Percentiles rank a stretch among this genome's conserved stretches.
These are phyloP conservation scores for Leccinum barrowsii DNA, from an alignment of 768 basidiomycete species.

Conservation along the genomic window DNA sequence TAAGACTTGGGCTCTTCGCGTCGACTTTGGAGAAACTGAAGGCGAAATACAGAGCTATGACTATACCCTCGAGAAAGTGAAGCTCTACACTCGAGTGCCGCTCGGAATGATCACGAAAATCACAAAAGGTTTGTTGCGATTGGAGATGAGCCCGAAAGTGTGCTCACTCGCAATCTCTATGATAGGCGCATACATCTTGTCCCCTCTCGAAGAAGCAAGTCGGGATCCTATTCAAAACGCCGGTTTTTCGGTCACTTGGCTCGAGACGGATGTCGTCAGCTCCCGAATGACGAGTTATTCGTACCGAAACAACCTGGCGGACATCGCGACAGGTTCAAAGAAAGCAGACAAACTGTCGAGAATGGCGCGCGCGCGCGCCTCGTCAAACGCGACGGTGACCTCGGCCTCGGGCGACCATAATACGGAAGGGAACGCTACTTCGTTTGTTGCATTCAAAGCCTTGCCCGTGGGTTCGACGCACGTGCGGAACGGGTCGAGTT, in stretches of 20 bases:
- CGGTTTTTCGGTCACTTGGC: constrained; percentile 84
- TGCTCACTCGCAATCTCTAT: neutral
- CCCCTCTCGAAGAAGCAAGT: constrained; percentile 88
- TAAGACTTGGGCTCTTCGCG: constrained; percentile 36
- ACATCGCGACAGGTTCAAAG: constrained; percentile 10
- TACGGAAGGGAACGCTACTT: constrained; percentile 35
- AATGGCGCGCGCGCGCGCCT: constrained; percentile 20
- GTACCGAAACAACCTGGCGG: constrained; percentile 61
- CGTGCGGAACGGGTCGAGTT: constrained; percentile 39
- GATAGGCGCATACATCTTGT: constrained; percentile 91
- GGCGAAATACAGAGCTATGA: constrained; percentile 70
- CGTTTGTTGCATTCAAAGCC: constrained; percentile 76
- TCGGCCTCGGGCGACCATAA: constrained; percentile 26
- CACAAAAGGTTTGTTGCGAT: constrained; percentile 57
- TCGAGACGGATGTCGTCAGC: constrained; percentile 56
- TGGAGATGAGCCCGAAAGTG: neutral
- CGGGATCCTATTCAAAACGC: constrained; percentile 86
- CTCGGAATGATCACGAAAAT: constrained; percentile 75
- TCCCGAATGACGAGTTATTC: constrained; percentile 86
- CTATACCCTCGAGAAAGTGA: constrained; percentile 89
- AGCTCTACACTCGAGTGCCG: constrained; percentile 85
- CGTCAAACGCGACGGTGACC: constrained; percentile 34
- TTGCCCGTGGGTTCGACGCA: constrained; percentile 66
- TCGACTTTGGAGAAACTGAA: constrained; percentile 1
- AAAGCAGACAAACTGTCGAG: constrained; percentile 20